Base-by-base conservation (phyloP, 2,329 filamentous ascomycete genomes). In the Fusarium concolor region DNA sequence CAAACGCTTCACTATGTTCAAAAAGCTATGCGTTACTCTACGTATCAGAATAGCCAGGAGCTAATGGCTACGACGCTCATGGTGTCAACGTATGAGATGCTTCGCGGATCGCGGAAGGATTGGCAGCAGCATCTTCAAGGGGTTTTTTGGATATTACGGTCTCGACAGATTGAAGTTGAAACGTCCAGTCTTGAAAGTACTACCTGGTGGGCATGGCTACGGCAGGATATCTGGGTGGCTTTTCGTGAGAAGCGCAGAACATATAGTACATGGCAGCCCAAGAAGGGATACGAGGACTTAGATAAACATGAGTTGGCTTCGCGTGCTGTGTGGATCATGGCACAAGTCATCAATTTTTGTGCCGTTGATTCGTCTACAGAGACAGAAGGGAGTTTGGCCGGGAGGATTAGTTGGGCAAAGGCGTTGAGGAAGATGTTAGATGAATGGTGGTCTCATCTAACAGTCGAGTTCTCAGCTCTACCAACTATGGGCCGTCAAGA, bases 181-280 rank as follows among this genome's bases (percentile, higher is more conserved):
- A 85, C 83, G 1, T 83, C 84, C 1, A 86, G 87, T 0, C 77
- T 90, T 0, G 80, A 85, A 41, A 83, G 85, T 64, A 85, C 87
- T 0, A 85, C 87, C 0, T 90, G 88, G 88, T 90, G 88, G 88
- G 83, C 85, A 1, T 90, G 88, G 88, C 77, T 90, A 5, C 80
- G 86, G n/a, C 88, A 90, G 71, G 88, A 90, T 71, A 82, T 88
- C 0, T 90, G 87, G 87, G 87, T 86, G 3, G 87, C 87, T 0
- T 89, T 89, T 65, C 81, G 86, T 1, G 87, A 89, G 71, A 80
- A 81, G 22, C 78, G 88, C 6, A 80, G 83, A 10, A 83, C 84
- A 4, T 82, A 89, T 63, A 89, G 82, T 33, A 87, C 88, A 47
- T 90, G 87, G 86, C 80, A 79, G 42, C 87, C 87, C 0, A 83